Evolutionary conservation across 176 grass and related monocot species (phyloP).

Genomic region (Aegilops speltoides): DNA sequence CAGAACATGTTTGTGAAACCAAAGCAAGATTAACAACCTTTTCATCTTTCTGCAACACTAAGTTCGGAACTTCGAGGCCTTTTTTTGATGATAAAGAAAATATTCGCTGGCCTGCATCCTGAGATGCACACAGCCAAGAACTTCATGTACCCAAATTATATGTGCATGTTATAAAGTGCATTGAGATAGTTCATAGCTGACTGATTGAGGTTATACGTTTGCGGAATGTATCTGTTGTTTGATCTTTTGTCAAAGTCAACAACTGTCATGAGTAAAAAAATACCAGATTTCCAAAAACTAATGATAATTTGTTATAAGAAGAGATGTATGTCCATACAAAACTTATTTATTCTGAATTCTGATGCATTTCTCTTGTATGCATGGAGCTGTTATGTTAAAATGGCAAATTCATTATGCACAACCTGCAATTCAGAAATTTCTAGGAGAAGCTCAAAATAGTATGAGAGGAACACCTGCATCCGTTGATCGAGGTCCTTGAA

Average conservation of each 20-base stretch:
- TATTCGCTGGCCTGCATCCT: not conserved
- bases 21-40: not conserved
- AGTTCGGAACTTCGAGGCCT: not conserved
- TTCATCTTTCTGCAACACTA: not conserved
- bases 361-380: not conserved
- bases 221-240: not conserved
- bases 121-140: not conserved
- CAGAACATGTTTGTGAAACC: not conserved
- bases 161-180: not conserved
- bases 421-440: not conserved
- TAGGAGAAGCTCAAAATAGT: not conserved
- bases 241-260: not conserved
- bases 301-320: not conserved
- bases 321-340: not conserved
- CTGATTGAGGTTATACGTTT: not conserved
- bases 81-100: not conserved
- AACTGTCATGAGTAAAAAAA: not conserved
- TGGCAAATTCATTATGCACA: not conserved
- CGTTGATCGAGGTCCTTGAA: conserved; percentile 6
- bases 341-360: not conserved
- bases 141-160: not conserved
- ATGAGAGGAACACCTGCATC: conserved; percentile 9
- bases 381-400: not conserved
- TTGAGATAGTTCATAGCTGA: not conserved
- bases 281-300: not conserved